Percentiles rank a stretch among this genome's conserved stretches.
Conservation (phyloP, 306 rosid genomes). For the Canavalia gladiata region DNA sequence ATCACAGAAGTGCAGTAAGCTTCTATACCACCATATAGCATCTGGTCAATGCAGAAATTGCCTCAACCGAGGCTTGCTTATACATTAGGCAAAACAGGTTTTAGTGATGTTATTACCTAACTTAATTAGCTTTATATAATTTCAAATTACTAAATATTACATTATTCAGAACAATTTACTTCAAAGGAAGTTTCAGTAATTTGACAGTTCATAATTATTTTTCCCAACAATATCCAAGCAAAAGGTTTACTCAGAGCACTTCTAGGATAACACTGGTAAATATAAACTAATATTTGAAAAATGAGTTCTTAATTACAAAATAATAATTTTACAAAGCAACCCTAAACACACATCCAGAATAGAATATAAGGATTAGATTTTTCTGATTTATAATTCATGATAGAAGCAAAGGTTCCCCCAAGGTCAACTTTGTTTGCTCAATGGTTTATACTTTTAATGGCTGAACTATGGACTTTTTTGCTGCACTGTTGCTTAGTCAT, state of each 20-base stretch:
- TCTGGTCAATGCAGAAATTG: slow-evolving; percentile 3
- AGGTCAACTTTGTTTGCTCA: background rate
- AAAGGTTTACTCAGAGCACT: background rate
- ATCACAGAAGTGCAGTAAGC: background rate
- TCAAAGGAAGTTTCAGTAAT: background rate
- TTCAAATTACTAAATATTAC: background rate
- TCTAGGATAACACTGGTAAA: background rate
- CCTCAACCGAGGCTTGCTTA: slow-evolving; percentile 12
- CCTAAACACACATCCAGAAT: background rate
- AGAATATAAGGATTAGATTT: background rate
- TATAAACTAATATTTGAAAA: too few species aligned
- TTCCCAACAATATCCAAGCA: background rate
- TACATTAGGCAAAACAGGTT: slow-evolving; percentile 25
- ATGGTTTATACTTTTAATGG: background rate
- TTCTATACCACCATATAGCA: slow-evolving; percentile 9
- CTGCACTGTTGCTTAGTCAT: background rate
- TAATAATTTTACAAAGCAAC: slow-evolving; percentile 12
- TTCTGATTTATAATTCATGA: background rate
- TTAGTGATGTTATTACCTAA: background rate
- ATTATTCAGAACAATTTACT: background rate
- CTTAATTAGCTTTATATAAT: background rate
- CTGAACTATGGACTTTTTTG: background rate
- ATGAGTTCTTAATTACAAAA: background rate
- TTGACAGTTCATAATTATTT: background rate
- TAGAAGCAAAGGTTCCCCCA: background rate